These are phyloP conservation scores for Oemleria cerasiformis DNA, from an alignment of 306 rosid species.

Conservation along the genomic window DNA sequence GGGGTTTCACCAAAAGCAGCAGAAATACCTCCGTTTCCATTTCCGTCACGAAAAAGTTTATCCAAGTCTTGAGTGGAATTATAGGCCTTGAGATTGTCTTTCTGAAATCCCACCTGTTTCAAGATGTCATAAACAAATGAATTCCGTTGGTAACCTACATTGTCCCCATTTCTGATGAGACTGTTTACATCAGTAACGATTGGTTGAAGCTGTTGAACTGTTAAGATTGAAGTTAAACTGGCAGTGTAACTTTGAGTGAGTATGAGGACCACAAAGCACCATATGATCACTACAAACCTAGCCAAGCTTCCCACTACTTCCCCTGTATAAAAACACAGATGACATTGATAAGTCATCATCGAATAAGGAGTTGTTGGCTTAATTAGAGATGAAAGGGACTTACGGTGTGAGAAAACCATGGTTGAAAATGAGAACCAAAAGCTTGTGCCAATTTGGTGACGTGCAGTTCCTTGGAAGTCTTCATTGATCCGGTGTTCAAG, in stretches of 20 bases:
- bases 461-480: slow-evolving; percentile 49
- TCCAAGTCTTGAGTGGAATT: slow-evolving; percentile 26
- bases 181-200: slow-evolving; percentile 33
- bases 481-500: slow-evolving; percentile 60
- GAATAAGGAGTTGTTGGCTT: no score
- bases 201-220: slow-evolving; percentile 52
- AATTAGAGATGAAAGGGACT: background rate
- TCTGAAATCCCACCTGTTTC: slow-evolving; percentile 29
- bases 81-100: slow-evolving; percentile 23
- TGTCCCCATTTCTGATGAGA: slow-evolving; percentile 33
- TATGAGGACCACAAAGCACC: slow-evolving; percentile 60
- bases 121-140: slow-evolving; percentile 38
- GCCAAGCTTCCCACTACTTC: slow-evolving; percentile 55
- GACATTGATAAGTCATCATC: background rate
- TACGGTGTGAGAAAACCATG: slow-evolving; percentile 63
- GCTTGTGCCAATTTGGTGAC: slow-evolving; percentile 56
- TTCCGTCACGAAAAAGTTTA: slow-evolving; percentile 37
- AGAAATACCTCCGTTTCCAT: slow-evolving; percentile 43
- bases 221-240: slow-evolving; percentile 59
- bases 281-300: slow-evolving; percentile 51
- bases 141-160: slow-evolving; percentile 39
- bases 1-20: slow-evolving; percentile 61
- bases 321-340: slow-evolving; percentile 26
- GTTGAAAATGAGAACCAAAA: slow-evolving; percentile 69
- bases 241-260: slow-evolving; percentile 71